Percentiles rank a stretch among this genome's conserved stretches.
phyloP scores from a whole-genome alignment of 352 stramenopile species.

The Phytophthora sp. region DNA sequence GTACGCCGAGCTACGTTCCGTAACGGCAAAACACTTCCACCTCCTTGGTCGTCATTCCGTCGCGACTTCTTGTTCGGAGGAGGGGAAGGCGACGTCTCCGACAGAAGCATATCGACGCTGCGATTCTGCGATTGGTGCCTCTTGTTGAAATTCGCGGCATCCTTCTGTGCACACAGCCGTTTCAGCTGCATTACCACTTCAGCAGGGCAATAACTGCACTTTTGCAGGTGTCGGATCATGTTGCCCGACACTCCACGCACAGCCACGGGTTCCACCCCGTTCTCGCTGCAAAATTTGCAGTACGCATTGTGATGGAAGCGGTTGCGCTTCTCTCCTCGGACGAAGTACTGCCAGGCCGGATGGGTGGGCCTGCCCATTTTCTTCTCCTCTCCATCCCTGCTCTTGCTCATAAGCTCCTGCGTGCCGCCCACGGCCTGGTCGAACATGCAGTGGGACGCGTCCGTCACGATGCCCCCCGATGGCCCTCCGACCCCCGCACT shows the following conservation, averaged over 20 bases:
- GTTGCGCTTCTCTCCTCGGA: constrained; percentile 80
- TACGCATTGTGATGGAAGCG: constrained; percentile 85
- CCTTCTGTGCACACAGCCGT: constrained; percentile 70
- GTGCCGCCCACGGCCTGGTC: constrained; percentile 26
- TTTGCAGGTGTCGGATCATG: constrained; percentile 86
- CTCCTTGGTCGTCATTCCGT: constrained; percentile 18
- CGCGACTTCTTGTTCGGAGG: constrained; percentile 38
- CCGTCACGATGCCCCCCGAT: neutral
- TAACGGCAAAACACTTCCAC: neutral
- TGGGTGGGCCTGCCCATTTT: constrained; percentile 76
- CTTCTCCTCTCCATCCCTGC: constrained; percentile 55
- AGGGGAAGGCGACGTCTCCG: constrained; percentile 34
- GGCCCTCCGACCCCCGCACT: neutral
- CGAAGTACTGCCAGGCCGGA: constrained; percentile 81
- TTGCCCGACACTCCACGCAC: constrained; percentile 79
- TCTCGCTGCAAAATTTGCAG: constrained; percentile 70
- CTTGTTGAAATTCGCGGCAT: constrained; percentile 77
- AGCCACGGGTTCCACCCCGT: constrained; percentile 51
- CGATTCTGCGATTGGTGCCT: constrained; percentile 51
- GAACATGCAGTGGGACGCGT: constrained; percentile 23
- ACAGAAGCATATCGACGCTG: constrained; percentile 47
- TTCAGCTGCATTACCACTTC: constrained; percentile 75
- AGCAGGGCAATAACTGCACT: constrained; percentile 75
- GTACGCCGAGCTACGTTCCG: constrained; percentile 1
- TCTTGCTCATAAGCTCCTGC: constrained; percentile 30